These are phyloP conservation scores for Lachnellula hyalina DNA, from an alignment of 2,329 filamentous ascomycete genomes.

Conservation along the genomic window DNA sequence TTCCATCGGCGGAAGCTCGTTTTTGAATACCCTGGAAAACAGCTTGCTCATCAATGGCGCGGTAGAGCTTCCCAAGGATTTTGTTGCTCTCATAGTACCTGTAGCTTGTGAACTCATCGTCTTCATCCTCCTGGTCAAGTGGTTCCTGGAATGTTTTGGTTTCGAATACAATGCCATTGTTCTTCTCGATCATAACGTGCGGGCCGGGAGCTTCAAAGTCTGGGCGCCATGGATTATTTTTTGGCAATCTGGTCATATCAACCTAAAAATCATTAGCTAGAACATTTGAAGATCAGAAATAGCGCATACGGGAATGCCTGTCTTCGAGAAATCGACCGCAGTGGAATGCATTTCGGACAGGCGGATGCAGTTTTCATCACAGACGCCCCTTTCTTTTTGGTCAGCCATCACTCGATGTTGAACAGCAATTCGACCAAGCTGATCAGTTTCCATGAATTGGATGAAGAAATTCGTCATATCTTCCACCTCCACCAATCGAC, in stretches of 20 bases:
- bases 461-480: slow-evolving; percentile 81
- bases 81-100: slow-evolving; percentile 64
- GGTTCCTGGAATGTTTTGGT: slow-evolving; percentile 1
- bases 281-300: slow-evolving; percentile 5
- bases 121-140: slow-evolving; percentile 39
- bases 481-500: slow-evolving; percentile 48
- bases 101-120: slow-evolving; percentile 42
- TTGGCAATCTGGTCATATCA: slow-evolving; percentile 20
- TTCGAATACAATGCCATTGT: slow-evolving; percentile 24
- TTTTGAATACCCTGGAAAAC: slow-evolving; percentile 43
- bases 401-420: slow-evolving; percentile 62
- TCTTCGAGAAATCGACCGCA: slow-evolving; percentile 73
- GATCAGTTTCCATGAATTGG: slow-evolving; percentile 65
- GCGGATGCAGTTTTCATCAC: slow-evolving; percentile 32
- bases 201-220: slow-evolving; percentile 50
- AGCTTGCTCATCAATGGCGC: slow-evolving; percentile 64
- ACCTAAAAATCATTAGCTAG: slow-evolving; percentile 15
- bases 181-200: slow-evolving; percentile 37
- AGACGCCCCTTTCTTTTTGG: slow-evolving; percentile 45
- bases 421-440: slow-evolving; percentile 60
- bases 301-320: slow-evolving; percentile 51
- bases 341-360: slow-evolving; percentile 63
- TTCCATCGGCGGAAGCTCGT: not conserved
- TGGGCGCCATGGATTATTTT: slow-evolving; percentile 33
- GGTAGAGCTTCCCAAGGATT: slow-evolving; percentile 64